Evolutionary conservation across 176 grass and related monocot species (phyloP), one percentile per base, ranked within the genome.

Genomic region (Guadua angustifolia): DNA sequence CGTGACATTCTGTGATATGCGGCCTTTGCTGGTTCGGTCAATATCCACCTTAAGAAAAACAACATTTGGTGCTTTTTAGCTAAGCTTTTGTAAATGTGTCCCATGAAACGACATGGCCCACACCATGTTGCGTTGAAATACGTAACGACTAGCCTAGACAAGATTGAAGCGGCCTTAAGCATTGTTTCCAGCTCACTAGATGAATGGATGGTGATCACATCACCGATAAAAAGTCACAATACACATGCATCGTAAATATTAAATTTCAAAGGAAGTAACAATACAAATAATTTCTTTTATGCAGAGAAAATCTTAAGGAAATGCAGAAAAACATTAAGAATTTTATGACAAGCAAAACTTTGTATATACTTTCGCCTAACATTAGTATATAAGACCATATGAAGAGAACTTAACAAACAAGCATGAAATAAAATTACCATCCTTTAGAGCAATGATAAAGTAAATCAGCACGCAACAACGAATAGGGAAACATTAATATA

Each of bases 81-180:
- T 64, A 94, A 82, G 74, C 68, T 85, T 74, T 88, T 89, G 77
- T 80, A 94, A 63, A 94, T 57, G 36, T 89, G 92, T 33, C 86
- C 87, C 87, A 94, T 91, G 66, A 89, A 86, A 47, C 87, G 86
- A 64, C 92, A 92, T 6, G 89, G 89, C 1, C 92, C 89, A 57
- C 92, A 94, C 92, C 92, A 94, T 70, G 77, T 87, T 59, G 92
- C 89, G 13, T 87, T 94, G 69, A 94, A 94, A 85, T 94, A 94
- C 42, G 92, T 80, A 66, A 94, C 74, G 4, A 78, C 78, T n/a
- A 92, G 71, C 75, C 73, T 82, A 21, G 77, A 77, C 52, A 83
- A 73, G 36, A 36, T 83, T 32, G 89, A 88, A 0, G 89, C 92
- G 36, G 87, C 79, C 52, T 55, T 89, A 21, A 94, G 56, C 75